Evolutionary conservation across 129 eudicot genomes (phyloP).

Genomic region (Chrysanthemum lavandulifolium): DNA sequence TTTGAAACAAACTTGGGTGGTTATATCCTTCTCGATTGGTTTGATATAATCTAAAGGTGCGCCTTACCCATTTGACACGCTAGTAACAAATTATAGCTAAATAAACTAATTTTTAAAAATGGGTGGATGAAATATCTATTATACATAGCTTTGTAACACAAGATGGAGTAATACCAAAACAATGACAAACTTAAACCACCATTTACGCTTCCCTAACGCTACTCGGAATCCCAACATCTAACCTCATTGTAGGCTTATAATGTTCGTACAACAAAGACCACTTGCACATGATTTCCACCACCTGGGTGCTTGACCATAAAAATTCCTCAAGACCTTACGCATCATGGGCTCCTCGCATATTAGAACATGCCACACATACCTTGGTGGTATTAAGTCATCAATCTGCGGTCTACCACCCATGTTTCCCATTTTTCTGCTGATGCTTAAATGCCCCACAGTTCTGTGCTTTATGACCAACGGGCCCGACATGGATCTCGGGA

Average conservation of each 20-base stretch:
- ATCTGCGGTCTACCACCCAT: constrained; percentile 95
- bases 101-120: too few species aligned
- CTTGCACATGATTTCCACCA: constrained; percentile 85
- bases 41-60: too few species aligned
- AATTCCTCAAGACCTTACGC: constrained; percentile 70
- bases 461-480: constrained; percentile 93
- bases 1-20: too few species aligned
- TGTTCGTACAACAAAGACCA: constrained; percentile 78
- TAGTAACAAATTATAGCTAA: too few species aligned
- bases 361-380: constrained; percentile 95
- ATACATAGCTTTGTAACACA: too few species aligned
- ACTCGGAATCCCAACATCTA: constrained; percentile 85
- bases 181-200: constrained; percentile 50
- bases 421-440: constrained; percentile 96
- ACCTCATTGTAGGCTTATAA: constrained; percentile 85
- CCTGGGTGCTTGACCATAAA: constrained; percentile 98
- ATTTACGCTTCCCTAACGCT: constrained; percentile 82
- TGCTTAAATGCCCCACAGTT: constrained; percentile 95
- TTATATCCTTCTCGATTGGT: too few species aligned
- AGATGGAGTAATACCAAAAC: too few species aligned
- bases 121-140: too few species aligned
- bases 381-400: constrained; percentile 84
- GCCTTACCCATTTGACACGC: too few species aligned
- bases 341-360: constrained; percentile 55
- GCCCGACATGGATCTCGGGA: constrained; percentile 88